phyloP scores from a whole-genome alignment of 345 rosid genomes.

The Pelargonium nanum region DNA sequence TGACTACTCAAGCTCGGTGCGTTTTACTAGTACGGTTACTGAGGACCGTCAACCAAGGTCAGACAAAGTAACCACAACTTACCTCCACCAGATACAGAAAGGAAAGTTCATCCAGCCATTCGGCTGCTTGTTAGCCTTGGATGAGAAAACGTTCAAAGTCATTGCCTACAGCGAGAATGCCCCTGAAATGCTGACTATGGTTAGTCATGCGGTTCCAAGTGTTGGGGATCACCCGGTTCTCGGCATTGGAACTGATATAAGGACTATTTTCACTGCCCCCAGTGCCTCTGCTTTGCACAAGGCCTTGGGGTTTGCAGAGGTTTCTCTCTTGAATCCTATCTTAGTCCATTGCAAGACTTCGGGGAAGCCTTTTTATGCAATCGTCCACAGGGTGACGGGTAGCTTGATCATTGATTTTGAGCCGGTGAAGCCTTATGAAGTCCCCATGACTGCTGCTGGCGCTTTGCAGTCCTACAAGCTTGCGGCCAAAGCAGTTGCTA shows the following conservation, averaged over 20 bases:
- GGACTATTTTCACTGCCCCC: slow-evolving; percentile 70
- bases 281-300: slow-evolving; percentile 82
- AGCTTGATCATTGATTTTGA: slow-evolving; percentile 86
- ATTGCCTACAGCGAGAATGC: slow-evolving; percentile 94
- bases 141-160: slow-evolving; percentile 76
- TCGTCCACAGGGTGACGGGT: slow-evolving; percentile 79
- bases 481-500: slow-evolving; percentile 87
- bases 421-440: slow-evolving; percentile 93
- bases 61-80: slow-evolving; percentile 75
- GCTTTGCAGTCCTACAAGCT: slow-evolving; percentile 95
- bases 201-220: slow-evolving; percentile 86
- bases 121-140: slow-evolving; percentile 89
- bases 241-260: slow-evolving; percentile 64
- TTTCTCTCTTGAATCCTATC: slow-evolving; percentile 82
- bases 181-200: slow-evolving; percentile 77
- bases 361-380: slow-evolving; percentile 90
- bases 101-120: slow-evolving; percentile 92
- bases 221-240: slow-evolving; percentile 78
- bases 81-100: slow-evolving; percentile 93
- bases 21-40: slow-evolving; percentile 26
- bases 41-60: slow-evolving; percentile 55
- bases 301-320: slow-evolving; percentile 81
- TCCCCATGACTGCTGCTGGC: slow-evolving; percentile 95
- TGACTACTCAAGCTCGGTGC: slow-evolving; percentile 79
- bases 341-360: slow-evolving; percentile 92